Base-by-base conservation (phyloP, 2,329 filamentous ascomycete genomes). In the Aspergillus ibericus region DNA sequence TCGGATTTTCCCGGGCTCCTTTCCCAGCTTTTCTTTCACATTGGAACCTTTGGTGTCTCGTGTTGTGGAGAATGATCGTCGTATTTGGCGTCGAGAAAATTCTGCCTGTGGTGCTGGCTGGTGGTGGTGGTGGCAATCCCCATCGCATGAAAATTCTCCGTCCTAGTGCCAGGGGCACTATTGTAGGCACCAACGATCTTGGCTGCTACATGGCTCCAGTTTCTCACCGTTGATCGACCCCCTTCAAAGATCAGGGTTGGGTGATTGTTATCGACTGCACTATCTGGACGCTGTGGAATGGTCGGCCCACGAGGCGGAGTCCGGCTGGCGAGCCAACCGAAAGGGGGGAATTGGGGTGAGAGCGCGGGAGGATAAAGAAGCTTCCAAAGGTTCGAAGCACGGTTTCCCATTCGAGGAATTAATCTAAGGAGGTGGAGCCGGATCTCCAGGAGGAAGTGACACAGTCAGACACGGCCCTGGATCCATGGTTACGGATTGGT, bases 291-390 rank as follows among this genome's bases (percentile, higher is more conserved):
- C n/a, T n/a, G n/a, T n/a, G n/a, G 38, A 12, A 18, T 16, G 38
- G 38, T 47, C 44, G 44, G 44, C n/a, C 15, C 25, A 32, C 25
- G 44, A 10, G 8, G 42, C 25, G 42, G 42, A 47, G 42, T 47
- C 25, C 42, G 42, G 15, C 15, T 25, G n/a, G 13, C 27, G 22
- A 29, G 15, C 13, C 35, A 16, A 18, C 36, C 36, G n/a, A 29
- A 48, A 12, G n/a, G 22, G 44, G 44, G 27, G 15, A 5, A 27
- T 48, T 29, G 29, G 42, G 42, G 42, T 29, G 42, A 29, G 22
- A 8, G 22, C 22, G 44, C 44, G 44, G 44, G 44, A 48, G 44
- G 44, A 48, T 48, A 48, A 48, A 48, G 44, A 48, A 48, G 44
- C 44, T 48, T 48, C 22, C 8, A 48, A 48, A 29, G 13, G 6